Evolutionary conservation across 1,284 basidiomycete species (phyloP), one percentile per base, ranked within the genome.

Genomic region (Trichosporon inkin): DNA sequence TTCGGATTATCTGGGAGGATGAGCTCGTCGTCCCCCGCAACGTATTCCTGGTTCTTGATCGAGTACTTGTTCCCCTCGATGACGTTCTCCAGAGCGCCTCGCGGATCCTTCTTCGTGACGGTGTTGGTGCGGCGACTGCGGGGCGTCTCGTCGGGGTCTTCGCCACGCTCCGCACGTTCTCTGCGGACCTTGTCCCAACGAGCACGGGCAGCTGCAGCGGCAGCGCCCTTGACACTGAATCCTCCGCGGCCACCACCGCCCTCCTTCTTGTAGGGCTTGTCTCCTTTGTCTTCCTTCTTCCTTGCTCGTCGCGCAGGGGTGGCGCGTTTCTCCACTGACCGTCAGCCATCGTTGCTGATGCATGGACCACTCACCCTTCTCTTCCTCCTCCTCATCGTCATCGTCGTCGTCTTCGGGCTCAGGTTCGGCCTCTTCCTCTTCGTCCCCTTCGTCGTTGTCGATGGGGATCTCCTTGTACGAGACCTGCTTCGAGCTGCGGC

Each of bases 1-100:
- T 88, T 91, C 40, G 85, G 83, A 71, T 98, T 89, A 51, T 90
- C 84, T 1, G 87, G 86, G 5, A 92, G 88, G 52, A 88, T 80
- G 65, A 94, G 86, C 78, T 95, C 93, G 74, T 98, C 93, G 40
- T 88, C 87, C 41, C 91, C 88, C 54, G 96, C 87, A 44, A 86
- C 80, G 72, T 88, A 90, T 14, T 85, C 83, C 66, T 85, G 81
- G 11, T 89, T 90, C 57, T 88, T 86, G 70, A 95, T 67, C 16
- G 58, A 68, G 53, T 64, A 64, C 22, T 34, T 53, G 17, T 62
- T 47, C 24, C 63, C 63, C 36, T 60, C 57, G 20, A 63, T 65
- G 35, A 68, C 67, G 19, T 66, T 67, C 56, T 71, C 67, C 10
- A 68, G 58, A 3, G 67, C 64, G 41, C 60, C 63, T 20, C 63